A percentile compares a stretch with the other conserved stretches of the same genome.
phyloP scores from a whole-genome alignment of 1,139 yeast genomes.

The Lodderomyces parapsilosis region DNA sequence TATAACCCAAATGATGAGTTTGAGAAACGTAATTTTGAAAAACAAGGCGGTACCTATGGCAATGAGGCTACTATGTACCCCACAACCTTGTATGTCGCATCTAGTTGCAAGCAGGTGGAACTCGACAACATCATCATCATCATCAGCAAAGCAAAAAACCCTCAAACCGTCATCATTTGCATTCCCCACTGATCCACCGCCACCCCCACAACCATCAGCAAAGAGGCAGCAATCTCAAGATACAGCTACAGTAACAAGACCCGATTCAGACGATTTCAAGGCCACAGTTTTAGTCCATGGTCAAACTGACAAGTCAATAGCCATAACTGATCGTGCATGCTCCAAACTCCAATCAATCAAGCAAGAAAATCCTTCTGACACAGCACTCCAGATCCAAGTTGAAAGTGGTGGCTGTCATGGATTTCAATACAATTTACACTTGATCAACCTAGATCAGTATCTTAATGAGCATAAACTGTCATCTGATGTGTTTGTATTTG shows the following conservation, averaged over 20 bases:
- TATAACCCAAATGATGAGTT: background rate
- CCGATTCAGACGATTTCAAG: conserved; percentile 29
- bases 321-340: conserved; percentile 41
- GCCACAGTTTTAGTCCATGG: conserved; percentile 35
- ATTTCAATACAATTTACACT: conserved; percentile 78
- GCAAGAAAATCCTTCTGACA: conserved; percentile 51
- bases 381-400: conserved; percentile 75
- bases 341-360: conserved; percentile 57
- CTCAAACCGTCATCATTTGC: conserved; percentile 29
- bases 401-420: conserved; percentile 99
- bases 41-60: background rate
- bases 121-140: conserved; percentile 4
- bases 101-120: conserved; percentile 2
- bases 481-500: conserved; percentile 55
- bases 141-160: conserved; percentile 15
- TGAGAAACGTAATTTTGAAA: background rate
- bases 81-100: background rate
- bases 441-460: conserved; percentile 50
- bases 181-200: conserved; percentile 18
- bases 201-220: conserved; percentile 12
- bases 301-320: conserved; percentile 34
- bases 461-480: conserved; percentile 40
- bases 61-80: background rate
- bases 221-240: conserved; percentile 14
- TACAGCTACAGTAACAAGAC: conserved; percentile 4